These are phyloP conservation scores for Mycena polygramma DNA, from an alignment of 768 basidiomycete species.

Conservation along the genomic window DNA sequence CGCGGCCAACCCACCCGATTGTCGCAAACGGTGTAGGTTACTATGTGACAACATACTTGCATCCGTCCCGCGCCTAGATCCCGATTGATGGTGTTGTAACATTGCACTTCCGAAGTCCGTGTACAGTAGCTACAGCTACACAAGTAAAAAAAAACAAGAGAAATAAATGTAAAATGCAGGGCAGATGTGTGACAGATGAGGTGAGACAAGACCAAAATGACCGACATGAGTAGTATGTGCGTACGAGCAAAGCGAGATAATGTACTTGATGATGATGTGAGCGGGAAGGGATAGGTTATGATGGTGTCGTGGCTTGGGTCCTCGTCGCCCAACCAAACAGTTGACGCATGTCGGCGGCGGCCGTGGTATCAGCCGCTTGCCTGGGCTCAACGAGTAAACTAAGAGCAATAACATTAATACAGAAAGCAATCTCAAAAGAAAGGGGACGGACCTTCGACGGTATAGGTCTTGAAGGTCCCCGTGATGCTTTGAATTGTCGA, in stretches of 20 bases:
- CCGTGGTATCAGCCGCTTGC: conserved; percentile 79
- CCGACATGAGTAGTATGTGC: conserved; percentile 28
- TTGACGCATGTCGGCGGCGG: conserved; percentile 78
- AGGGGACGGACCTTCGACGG: conserved; percentile 77
- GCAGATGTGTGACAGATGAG: conserved; percentile 37
- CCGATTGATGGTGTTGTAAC: conserved; percentile 33
- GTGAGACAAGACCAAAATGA: conserved; percentile 30
- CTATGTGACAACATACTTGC: conserved; percentile 59
- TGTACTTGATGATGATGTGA: conserved; percentile 3
- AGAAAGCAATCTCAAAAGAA: conserved; percentile 22
- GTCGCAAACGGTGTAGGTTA: conserved; percentile 58
- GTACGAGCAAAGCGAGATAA: conserved; percentile 33
- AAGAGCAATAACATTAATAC: conserved; percentile 18
- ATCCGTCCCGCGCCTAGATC: conserved; percentile 12
- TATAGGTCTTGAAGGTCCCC: conserved; percentile 91
- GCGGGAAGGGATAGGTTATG: conserved; percentile 45
- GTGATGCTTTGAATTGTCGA: conserved; percentile 80
- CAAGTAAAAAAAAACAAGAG: conserved; percentile 49
- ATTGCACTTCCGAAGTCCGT: conserved; percentile 33
- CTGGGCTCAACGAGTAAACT: conserved; percentile 84
- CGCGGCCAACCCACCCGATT: too few relatives aligned
- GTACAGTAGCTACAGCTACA: conserved; percentile 44
- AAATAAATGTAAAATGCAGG: conserved; percentile 42
- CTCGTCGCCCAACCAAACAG: conserved; percentile 85
- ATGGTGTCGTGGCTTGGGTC: conserved; percentile 55